Evolutionary conservation across 2,329 filamentous ascomycete genomes (phyloP), one percentile per base, ranked within the genome.

Genomic region (Beauveria australis): DNA sequence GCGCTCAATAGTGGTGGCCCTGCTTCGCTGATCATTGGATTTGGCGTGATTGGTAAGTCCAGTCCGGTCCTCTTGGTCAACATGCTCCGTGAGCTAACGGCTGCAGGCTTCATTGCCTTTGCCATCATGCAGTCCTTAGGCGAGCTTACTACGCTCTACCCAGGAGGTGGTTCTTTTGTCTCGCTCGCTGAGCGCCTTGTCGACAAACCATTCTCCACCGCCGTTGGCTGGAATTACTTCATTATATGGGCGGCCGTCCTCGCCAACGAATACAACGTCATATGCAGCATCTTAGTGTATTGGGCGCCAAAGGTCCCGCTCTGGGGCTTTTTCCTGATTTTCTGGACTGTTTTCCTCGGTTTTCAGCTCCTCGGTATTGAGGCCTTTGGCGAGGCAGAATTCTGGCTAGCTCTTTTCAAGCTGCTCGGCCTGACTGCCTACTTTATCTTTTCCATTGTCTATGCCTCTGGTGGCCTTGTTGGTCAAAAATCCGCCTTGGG

Each of bases 321-420:
- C 69, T 91, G 77, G 87, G 87, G 78, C 63, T 92, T 79, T 69
- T 90, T 91, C 62, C 75, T 88, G 33, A 81, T 91, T n/a, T 85
- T 91, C 66, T 91, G 88, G 85, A 81, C 85, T n/a, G 74, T 84
- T 0, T 89, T 92, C 64, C 77, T 87, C 1, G 78, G 75, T 0
- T 84, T 91, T 62, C 89, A 91, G 67, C 78, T 91, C 40, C 76
- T 91, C 1, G 88, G 88, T 1, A 86, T 92, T 1, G 83, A 86
- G 66, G 84, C 86, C 3, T 92, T 91, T 69, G 89, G 89, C 16
- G 89, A 92, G 69, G 84, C 88, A 10, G 89, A 93, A 69, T 91
- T 92, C 68, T 92, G 88, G 87, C 81, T 92, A 61, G 86, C 88
- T 0, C 79, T 88, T 18, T 74, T 91, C 69, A 92, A 92, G 69